Evolutionary conservation across 2,329 filamentous ascomycete species (phyloP).

Genomic region (Coniochaeta hoffmannii): DNA sequence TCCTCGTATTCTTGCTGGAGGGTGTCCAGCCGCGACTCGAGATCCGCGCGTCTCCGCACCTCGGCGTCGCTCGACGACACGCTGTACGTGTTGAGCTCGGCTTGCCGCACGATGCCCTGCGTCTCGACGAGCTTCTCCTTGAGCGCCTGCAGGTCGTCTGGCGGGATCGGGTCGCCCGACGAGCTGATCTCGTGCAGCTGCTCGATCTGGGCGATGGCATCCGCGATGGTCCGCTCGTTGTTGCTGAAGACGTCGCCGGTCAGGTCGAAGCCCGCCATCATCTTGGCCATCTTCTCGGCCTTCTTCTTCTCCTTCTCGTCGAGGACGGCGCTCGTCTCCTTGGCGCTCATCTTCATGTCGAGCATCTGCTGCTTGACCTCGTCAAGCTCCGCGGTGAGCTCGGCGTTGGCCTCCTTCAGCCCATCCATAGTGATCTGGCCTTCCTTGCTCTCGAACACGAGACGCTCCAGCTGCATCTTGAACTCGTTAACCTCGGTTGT

Average conservation of each 20-base stretch:
- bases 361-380: slow-evolving; percentile 94
- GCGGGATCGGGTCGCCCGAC: slow-evolving; percentile 69
- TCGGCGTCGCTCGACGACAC: slow-evolving; percentile 56
- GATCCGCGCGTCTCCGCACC: slow-evolving; percentile 62
- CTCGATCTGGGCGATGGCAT: slow-evolving; percentile 79
- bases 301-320: slow-evolving; percentile 99
- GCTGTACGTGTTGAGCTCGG: slow-evolving; percentile 77
- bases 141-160: slow-evolving; percentile 73
- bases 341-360: slow-evolving; percentile 93
- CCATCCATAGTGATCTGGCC: slow-evolving; percentile 96
- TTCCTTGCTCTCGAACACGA: slow-evolving; percentile 94
- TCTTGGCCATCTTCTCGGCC: slow-evolving; percentile 98
- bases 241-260: slow-evolving; percentile 89
- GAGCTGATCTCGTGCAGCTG: slow-evolving; percentile 68
- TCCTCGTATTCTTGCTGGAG: slow-evolving; percentile 81
- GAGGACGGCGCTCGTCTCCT: slow-evolving; percentile 80
- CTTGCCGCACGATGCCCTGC: slow-evolving; percentile 87
- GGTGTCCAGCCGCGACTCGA: slow-evolving; percentile 67
- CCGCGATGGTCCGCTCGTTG: slow-evolving; percentile 78
- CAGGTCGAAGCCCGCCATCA: slow-evolving; percentile 98
- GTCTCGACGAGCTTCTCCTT: slow-evolving; percentile 77
- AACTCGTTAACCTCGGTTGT: slow-evolving; percentile 83
- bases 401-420: slow-evolving; percentile 88
- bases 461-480: slow-evolving; percentile 93
- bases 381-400: slow-evolving; percentile 86